Conservation (phyloP, 805 yeast genomes). For the Suhomyces canberraensis region DNA sequence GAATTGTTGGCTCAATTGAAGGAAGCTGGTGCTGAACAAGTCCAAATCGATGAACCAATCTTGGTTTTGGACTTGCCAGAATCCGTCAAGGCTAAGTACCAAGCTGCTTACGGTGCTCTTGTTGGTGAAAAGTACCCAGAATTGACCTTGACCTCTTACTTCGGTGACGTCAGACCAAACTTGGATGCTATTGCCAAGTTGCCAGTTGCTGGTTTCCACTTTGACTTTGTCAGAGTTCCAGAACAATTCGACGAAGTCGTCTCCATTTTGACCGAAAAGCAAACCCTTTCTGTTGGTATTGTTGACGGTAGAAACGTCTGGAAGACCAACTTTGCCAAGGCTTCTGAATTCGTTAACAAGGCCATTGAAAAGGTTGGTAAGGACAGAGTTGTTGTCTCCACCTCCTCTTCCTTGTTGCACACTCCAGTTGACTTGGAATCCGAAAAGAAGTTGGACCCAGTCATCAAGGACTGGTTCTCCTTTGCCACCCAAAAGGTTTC, state of each 20-base stretch:
- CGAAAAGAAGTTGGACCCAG: conserved; percentile 88
- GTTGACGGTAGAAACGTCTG: conserved; percentile 99
- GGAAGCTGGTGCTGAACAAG: conserved; percentile 91
- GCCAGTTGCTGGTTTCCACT: conserved; percentile 95
- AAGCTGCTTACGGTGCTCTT: conserved; percentile 79
- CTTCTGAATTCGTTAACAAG: conserved; percentile 74
- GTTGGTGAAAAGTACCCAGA: conserved; percentile 65
- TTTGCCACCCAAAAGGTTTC: conserved; percentile 94
- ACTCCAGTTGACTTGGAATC: conserved; percentile 95
- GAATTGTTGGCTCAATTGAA: conserved; percentile 83
- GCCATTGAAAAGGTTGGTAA: conserved; percentile 84
- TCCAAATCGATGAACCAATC: conserved; percentile 97
- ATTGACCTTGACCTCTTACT: conserved; percentile 84
- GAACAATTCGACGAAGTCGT: conserved; percentile 88
- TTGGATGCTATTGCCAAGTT: conserved; percentile 80
- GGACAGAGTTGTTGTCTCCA: conserved; percentile 83
- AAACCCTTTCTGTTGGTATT: conserved; percentile 91
- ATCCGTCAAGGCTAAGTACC: conserved; percentile 78
- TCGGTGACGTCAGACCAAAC: conserved; percentile 99
- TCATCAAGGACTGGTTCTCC: conserved; percentile 96
- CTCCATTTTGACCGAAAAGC: conserved; percentile 61
- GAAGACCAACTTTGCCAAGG: conserved; percentile 93
- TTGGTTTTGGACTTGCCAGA: conserved; percentile 91
- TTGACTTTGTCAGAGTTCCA: conserved; percentile 93
- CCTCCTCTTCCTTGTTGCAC: conserved; percentile 96